Conservation (phyloP, 352 stramenopile species). For the Globisporangium nunn region DNA sequence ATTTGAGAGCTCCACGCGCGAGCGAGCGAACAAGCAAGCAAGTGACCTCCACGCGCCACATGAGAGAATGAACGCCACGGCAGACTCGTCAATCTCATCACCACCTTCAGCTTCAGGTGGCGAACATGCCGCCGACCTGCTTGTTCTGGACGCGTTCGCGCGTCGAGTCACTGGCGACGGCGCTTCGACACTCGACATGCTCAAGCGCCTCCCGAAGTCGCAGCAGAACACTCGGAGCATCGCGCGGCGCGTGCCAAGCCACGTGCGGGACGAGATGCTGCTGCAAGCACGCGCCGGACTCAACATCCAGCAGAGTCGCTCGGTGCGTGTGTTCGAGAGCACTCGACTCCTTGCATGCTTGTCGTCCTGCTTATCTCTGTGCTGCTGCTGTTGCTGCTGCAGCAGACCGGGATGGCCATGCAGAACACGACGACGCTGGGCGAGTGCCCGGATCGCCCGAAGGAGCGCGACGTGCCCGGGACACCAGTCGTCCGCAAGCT, state of each 20-base stretch:
- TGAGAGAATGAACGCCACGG: constrained; percentile 2
- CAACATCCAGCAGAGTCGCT: constrained; percentile 8
- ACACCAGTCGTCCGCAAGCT: constrained; percentile 31
- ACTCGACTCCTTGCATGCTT: background rate
- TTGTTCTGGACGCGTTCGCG: constrained; percentile 19
- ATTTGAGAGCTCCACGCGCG: no score
- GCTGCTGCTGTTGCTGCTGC: background rate
- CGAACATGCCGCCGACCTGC: constrained; percentile 5
- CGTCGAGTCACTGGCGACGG: constrained; percentile 15
- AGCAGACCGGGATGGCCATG: constrained; percentile 6
- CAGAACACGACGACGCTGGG: constrained; percentile 35
- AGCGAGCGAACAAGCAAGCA: no score
- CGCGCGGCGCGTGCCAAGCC: constrained; percentile 1
- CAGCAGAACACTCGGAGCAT: background rate
- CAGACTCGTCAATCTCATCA: background rate
- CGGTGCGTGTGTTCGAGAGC: constrained; percentile 4
- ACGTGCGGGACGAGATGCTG: constrained; percentile 48
- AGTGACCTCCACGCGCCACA: background rate
- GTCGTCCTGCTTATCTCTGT: background rate
- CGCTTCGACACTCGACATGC: constrained; percentile 57
- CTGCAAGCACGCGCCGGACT: constrained; percentile 15
- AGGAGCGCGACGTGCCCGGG: constrained; percentile 27
- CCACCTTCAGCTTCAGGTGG: background rate
- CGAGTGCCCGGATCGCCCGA: constrained; percentile 20
- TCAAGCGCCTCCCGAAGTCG: constrained; percentile 25